Evolutionary conservation across 768 basidiomycete genomes (phyloP).

Genomic region (Russula griseocarnosa): DNA sequence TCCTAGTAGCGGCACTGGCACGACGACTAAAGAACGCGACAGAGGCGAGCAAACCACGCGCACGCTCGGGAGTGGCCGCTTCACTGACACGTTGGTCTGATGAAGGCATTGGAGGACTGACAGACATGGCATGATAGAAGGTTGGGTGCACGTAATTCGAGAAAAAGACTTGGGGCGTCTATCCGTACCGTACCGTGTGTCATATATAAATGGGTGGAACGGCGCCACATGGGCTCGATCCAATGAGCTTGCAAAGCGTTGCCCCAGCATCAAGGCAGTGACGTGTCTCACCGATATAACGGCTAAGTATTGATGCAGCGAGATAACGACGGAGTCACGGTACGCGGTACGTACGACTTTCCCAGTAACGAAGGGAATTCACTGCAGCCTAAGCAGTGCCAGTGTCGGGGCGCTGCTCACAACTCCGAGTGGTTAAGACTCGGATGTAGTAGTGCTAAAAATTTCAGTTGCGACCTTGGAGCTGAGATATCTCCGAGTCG

Average conservation of each 20-base stretch:
- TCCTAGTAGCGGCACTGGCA: slow-evolving; percentile 24
- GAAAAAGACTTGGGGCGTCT: neutral
- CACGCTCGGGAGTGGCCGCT: slow-evolving; percentile 27
- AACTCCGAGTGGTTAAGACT: neutral
- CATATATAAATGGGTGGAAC: neutral
- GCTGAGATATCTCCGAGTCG: neutral
- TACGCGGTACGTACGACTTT: neutral
- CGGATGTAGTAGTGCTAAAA: no score
- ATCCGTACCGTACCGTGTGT: neutral
- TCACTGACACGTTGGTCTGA: neutral
- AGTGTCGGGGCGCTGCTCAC: no score
- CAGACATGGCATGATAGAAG: neutral
- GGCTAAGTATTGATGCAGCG: neutral
- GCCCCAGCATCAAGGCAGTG: neutral
- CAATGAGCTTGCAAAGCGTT: neutral
- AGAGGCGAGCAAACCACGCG: slow-evolving; percentile 24
- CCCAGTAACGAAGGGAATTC: neutral
- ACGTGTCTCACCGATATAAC: neutral
- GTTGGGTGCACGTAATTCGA: neutral
- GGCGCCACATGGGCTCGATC: neutral
- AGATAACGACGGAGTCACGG: neutral
- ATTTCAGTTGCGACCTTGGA: neutral
- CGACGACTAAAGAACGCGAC: slow-evolving; percentile 30
- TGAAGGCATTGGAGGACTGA: neutral
- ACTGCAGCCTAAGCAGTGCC: no score